Evolutionary conservation across 2,329 filamentous ascomycete genomes (phyloP).

Genomic region (Aspergillus fumigatus): DNA sequence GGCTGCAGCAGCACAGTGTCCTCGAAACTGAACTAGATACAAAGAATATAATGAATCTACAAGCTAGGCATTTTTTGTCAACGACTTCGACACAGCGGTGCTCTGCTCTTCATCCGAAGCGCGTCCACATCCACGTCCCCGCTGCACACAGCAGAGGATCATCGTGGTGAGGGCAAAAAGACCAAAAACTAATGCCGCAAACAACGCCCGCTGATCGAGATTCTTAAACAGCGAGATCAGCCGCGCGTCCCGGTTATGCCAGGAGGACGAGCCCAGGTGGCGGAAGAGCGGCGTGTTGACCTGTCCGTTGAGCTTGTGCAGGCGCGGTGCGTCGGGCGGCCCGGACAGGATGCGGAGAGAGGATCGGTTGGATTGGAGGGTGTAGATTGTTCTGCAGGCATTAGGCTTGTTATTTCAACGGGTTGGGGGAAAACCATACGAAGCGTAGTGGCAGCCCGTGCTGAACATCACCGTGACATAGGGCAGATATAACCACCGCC

Average conservation of each 20-base stretch:
- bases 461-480: constrained; percentile 44
- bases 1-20: neutral
- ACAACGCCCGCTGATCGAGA: constrained; percentile 1
- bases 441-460: constrained; percentile 42
- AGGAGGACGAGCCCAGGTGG: constrained; percentile 41
- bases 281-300: constrained; percentile 40
- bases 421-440: constrained; percentile 14
- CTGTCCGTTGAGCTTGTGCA: constrained; percentile 39
- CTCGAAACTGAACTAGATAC: neutral
- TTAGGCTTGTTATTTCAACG: neutral
- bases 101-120: neutral
- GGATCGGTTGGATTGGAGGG: constrained; percentile 29
- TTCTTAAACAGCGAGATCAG: constrained; percentile 20
- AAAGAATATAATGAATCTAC: neutral
- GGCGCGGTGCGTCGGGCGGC: constrained; percentile 16
- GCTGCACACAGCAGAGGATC: neutral
- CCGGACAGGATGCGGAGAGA: constrained; percentile 36
- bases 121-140: neutral
- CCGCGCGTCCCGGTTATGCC: constrained; percentile 39
- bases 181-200: constrained; percentile 1
- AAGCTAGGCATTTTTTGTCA: neutral
- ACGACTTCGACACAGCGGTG: too few relatives aligned
- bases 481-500: constrained; percentile 37
- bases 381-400: constrained; percentile 32
- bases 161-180: neutral